A percentile compares a stretch with the other conserved stretches of the same genome.
phyloP scores from a whole-genome alignment of 1,284 basidiomycete genomes.

The Cutaneotrichosporon spelunceum region DNA sequence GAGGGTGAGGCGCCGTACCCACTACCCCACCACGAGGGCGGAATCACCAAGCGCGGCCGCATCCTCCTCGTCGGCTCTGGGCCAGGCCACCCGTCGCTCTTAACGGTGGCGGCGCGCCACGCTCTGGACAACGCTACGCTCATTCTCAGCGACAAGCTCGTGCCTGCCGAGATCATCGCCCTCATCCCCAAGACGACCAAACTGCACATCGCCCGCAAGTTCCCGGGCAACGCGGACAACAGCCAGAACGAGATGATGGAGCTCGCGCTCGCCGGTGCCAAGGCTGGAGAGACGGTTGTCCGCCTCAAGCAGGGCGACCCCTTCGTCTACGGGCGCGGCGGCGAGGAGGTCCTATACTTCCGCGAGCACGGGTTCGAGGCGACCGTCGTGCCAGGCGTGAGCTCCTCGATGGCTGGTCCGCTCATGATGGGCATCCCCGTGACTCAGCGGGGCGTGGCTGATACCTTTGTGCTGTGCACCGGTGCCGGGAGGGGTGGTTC shows the following conservation, averaged over 20 bases:
- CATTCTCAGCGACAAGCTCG: conserved; percentile 95
- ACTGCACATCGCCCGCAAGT: conserved; percentile 84
- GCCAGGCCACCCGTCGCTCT: conserved; percentile 86
- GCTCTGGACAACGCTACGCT: conserved; percentile 76
- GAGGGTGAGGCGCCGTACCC: conserved; percentile 19
- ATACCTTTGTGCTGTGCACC: conserved; percentile 83
- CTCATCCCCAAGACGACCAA: conserved; percentile 68
- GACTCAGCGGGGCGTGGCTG: conserved; percentile 90
- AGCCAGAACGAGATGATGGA: conserved; percentile 93
- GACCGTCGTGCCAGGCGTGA: conserved; percentile 83
- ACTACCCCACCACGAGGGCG: conserved; percentile 38
- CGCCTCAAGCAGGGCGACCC: conserved; percentile 97
- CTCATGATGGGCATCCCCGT: conserved; percentile 86
- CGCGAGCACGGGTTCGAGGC: conserved; percentile 76
- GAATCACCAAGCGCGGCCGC: conserved; percentile 55
- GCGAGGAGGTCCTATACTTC: conserved; percentile 92
- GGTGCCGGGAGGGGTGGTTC: conserved; percentile 86
- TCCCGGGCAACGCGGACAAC: conserved; percentile 93
- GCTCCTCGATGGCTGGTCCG: conserved; percentile 82
- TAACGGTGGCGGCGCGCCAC: conserved; percentile 80
- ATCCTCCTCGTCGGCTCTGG: conserved; percentile 91
- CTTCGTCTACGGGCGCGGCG: conserved; percentile 86
- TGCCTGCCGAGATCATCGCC: conserved; percentile 79
- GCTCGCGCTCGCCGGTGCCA: conserved; percentile 76
- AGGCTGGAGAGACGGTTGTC: conserved; percentile 77